Percentiles rank a stretch among this genome's conserved stretches.
These are phyloP conservation scores for Fusarium papillatum DNA, from an alignment of 2,329 filamentous ascomycete species.

Conservation along the genomic window DNA sequence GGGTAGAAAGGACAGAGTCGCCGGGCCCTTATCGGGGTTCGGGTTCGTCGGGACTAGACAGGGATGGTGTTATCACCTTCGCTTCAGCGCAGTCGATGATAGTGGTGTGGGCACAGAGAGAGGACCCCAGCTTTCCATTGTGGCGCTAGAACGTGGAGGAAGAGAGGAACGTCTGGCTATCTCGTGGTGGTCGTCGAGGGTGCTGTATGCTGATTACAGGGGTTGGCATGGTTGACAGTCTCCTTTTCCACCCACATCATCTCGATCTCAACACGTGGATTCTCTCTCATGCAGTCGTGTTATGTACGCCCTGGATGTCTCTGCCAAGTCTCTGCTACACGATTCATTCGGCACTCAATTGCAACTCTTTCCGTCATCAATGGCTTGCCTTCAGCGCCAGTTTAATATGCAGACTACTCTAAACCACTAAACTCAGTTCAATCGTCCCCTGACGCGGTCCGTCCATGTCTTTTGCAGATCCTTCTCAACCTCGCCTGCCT, in stretches of 20 bases:
- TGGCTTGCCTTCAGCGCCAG: background rate
- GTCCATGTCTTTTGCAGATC: slow-evolving; percentile 30
- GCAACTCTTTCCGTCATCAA: background rate
- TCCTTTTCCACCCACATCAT: background rate
- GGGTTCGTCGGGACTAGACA: slow-evolving; percentile 1
- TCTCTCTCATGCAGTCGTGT: background rate
- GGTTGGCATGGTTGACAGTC: background rate
- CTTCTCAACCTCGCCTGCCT: slow-evolving; percentile 59
- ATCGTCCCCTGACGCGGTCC: slow-evolving; percentile 25
- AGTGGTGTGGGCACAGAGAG: background rate
- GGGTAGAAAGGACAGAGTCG: slow-evolving; percentile 5
- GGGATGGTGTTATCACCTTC: background rate
- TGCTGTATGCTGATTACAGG: background rate
- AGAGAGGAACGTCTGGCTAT: background rate
- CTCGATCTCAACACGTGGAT: background rate
- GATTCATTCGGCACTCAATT: background rate
- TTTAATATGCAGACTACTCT: background rate
- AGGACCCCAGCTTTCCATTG: slow-evolving; percentile 4
- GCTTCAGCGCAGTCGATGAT: background rate
- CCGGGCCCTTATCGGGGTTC: slow-evolving; percentile 5
- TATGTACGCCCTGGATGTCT: background rate
- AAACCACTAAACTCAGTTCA: slow-evolving; percentile 19
- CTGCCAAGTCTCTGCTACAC: background rate
- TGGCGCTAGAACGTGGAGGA: slow-evolving; percentile 5
- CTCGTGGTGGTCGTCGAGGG: background rate